Evolutionary conservation across 257 asterid species (phyloP).

Genomic region (Solanum pennellii): DNA sequence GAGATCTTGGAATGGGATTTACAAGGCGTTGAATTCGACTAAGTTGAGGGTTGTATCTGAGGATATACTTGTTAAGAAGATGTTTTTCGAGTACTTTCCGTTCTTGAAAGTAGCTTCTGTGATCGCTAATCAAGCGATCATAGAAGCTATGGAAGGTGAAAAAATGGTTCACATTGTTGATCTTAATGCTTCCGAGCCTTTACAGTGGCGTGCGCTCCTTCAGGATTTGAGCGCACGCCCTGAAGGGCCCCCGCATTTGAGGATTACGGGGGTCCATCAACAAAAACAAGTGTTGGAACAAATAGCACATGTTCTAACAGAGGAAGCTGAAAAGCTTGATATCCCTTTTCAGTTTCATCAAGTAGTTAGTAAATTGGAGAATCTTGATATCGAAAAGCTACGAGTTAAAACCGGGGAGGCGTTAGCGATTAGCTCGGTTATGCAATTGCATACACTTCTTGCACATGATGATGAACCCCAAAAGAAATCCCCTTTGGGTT

Average conservation of each 20-base stretch:
- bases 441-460: conserved; percentile 65
- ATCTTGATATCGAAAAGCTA: conserved; percentile 53
- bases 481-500: conserved; percentile 27
- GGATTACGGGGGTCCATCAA: conserved; percentile 73
- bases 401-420: conserved; percentile 97
- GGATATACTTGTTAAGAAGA: conserved; percentile 46
- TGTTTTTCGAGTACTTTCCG: conserved; percentile 77
- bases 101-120: conserved; percentile 76
- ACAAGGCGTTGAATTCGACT: conserved; percentile 67
- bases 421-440: conserved; percentile 55
- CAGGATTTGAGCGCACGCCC: conserved; percentile 90
- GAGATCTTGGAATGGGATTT: conserved; percentile 77
- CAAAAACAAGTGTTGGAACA: conserved; percentile 64
- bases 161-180: conserved; percentile 87
- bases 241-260: conserved; percentile 94
- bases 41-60: conserved; percentile 36
- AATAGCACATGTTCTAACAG: conserved; percentile 60
- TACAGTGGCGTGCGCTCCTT: conserved; percentile 83
- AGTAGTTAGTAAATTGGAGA: conserved; percentile 50
- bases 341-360: conserved; percentile 88
- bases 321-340: conserved; percentile 79
- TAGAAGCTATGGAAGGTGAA: conserved; percentile 96
- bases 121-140: conserved; percentile 68
- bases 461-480: conserved; percentile 29
- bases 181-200: conserved; percentile 59